Evolutionary conservation across 2,329 filamentous ascomycete species (phyloP), one percentile per base, ranked within the genome.

Genomic region (Elsinoe batatas): DNA sequence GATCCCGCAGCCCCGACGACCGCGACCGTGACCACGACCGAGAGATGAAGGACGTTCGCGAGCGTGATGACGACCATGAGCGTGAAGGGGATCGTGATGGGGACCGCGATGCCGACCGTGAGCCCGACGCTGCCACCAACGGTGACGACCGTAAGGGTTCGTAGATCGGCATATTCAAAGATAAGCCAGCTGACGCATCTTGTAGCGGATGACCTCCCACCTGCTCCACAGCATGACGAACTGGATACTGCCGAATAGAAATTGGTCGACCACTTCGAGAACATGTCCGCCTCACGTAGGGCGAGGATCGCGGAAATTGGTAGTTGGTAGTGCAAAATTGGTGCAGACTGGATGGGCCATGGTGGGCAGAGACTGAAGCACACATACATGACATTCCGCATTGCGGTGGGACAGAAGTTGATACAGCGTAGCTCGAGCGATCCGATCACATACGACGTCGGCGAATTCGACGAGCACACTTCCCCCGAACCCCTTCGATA

Each of bases 131-230:
- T 20, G 54, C 47, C 8, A 30, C 65, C 20, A 94, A 91, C 66
- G 89, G 86, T 58, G 90, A 95, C 63, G 90, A 95, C 62, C 83
- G 88, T 67, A 97, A 97, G 83, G 82, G 91, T 95, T 22, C 40
- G 20, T 22, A 26, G 11, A 40, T 40, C 17, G 56, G 13, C 20
- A 33, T 40, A 18, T 60, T 60, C 58, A 54, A 58, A 53, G 53
- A 17, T 58, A 54, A 56, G 11, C 47, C 20, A 20, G 56, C 64
- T 57, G 59, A 58, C 20, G 56, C 62, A 59, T 65, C 64, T 63
- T 61, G 55, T 64, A 72, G 74, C 72, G 63, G 70, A 80, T 68
- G 75, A 85, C 65, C 89, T 94, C 63, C 88, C 87, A 65, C 86
- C 88, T 65, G 86, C 88, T 60, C 84, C 88, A 61, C 85, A 83